These are phyloP conservation scores for Geranium incanum DNA, from an alignment of 441 rosid species.

Conservation along the genomic window DNA sequence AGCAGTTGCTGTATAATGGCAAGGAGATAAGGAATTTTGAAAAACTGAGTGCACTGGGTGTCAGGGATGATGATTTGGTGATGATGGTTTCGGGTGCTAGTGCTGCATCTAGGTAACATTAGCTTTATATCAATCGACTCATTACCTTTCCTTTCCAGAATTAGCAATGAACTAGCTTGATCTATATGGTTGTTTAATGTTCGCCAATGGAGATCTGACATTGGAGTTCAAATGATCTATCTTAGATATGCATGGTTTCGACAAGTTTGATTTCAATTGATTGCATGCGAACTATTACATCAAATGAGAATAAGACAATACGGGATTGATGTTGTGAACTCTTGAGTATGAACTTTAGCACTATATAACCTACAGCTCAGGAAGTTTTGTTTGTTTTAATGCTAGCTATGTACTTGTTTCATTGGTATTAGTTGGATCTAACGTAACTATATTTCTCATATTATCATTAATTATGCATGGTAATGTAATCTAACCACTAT, in stretches of 20 bases:
- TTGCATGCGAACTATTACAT: background rate
- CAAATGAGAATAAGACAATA: background rate
- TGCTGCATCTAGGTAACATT: constrained; percentile 40
- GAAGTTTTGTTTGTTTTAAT: background rate
- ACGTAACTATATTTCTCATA: background rate
- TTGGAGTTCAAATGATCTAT: background rate
- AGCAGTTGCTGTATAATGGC: constrained; percentile 77
- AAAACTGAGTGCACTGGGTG: constrained; percentile 74
- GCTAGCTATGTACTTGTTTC: background rate
- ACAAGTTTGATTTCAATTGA: background rate
- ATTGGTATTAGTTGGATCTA: background rate
- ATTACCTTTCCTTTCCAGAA: background rate
- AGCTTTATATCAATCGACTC: constrained; percentile 1
- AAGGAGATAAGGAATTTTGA: constrained; percentile 68
- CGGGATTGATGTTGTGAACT: background rate
- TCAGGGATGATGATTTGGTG: constrained; percentile 77
- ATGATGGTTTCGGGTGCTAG: constrained; percentile 62
- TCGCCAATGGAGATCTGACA: background rate
- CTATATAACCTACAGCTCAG: background rate
- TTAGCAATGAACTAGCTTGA: background rate
- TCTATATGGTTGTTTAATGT: background rate
- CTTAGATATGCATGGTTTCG: background rate
- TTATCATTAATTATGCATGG: background rate
- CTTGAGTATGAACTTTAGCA: background rate
- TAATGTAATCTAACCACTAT: background rate